Evolutionary conservation across 345 rosid species (phyloP).

Genomic region (Linum usitatissimum): DNA sequence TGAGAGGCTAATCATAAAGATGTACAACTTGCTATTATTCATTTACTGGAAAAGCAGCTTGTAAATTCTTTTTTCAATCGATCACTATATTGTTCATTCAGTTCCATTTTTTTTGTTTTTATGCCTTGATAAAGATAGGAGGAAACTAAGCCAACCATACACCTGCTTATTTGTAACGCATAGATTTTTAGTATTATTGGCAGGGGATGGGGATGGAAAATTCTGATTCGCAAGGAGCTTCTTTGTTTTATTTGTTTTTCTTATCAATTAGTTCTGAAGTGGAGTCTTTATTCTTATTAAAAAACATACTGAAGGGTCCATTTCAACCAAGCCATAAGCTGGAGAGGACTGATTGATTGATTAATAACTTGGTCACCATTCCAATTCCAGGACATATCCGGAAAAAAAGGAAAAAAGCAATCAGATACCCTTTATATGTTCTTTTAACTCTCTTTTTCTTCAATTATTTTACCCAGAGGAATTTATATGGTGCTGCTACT

Average conservation of each 20-base stretch:
- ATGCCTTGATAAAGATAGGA: constrained; percentile 16
- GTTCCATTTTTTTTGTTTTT: constrained; percentile 15
- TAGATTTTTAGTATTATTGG: constrained; percentile 7
- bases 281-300: constrained; percentile 41
- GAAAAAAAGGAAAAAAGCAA: constrained; percentile 13
- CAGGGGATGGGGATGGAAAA: constrained; percentile 10
- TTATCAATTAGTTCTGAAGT: constrained; percentile 20
- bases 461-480: not conserved
- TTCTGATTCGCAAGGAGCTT: constrained; percentile 25
- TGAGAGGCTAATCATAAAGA: constrained; percentile 20
- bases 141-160: constrained; percentile 9
- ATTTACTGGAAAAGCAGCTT: constrained; percentile 16
- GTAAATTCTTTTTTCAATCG: constrained; percentile 12
- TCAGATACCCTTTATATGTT: constrained; percentile 13
- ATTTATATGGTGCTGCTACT: constrained; percentile 7
- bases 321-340: constrained; percentile 16
- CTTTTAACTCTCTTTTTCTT: constrained; percentile 7
- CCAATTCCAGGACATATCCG: too few species aligned
- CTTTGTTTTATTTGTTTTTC: constrained; percentile 13
- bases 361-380: constrained; percentile 11
- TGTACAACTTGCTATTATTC: constrained; percentile 1
- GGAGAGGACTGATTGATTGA: constrained; percentile 19
- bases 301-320: constrained; percentile 14
- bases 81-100: not conserved
- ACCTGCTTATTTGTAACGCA: too few species aligned